Evolutionary conservation across 2,329 filamentous ascomycete species (phyloP), one percentile per base, ranked within the genome.

Genomic region (Ascochyta viciae-villosae): DNA sequence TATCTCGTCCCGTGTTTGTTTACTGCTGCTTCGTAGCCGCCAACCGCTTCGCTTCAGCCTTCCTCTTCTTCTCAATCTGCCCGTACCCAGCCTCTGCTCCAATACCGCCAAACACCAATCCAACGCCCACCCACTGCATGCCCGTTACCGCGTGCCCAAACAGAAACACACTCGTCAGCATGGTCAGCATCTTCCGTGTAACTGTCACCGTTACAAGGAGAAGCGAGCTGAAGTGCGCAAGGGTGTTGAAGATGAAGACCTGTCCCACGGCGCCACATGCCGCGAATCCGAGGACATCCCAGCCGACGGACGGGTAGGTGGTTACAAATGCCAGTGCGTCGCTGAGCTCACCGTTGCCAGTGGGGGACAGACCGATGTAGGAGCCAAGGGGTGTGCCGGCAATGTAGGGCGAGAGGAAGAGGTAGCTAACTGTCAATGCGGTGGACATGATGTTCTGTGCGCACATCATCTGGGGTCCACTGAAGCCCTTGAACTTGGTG

Each of bases 401-500:
- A n/a, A 97, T 76, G 79, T 89, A 91, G 0, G 95, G 95, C 67
- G 88, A 90, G 19, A 92, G 71, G 16, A 94, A 62, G 40, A 99
- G 85, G 70, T 96, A 98, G 0, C 79, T 72, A 19, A 85, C 82
- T 3, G 93, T 98, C 53, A 98, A 81, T 42, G 87, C 72, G 3
- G 92, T 94, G 66, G 86, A 89, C 76, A 98, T 89, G 52, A 96
- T 81, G 74, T 98, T 99, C 77, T 97, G 92, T 35, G 94, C 93
- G 74, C 93, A 96, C 95, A 99, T 99, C 95, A 99, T 99, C 83
- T 99, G 95, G 57, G 94, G 92, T 9, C 95, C 95, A 3, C 87
- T 86, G 74, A 95, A 97, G 13, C 89, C 87, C 62, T 86, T 87
- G 78, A 92, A 96, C 1, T 77, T 73, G 24, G 80, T 77, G 75